Evolutionary conservation across 108 stramenopile species (phyloP), one percentile per base, ranked within the genome.

Genomic region (Discostella pseudostelligera): DNA sequence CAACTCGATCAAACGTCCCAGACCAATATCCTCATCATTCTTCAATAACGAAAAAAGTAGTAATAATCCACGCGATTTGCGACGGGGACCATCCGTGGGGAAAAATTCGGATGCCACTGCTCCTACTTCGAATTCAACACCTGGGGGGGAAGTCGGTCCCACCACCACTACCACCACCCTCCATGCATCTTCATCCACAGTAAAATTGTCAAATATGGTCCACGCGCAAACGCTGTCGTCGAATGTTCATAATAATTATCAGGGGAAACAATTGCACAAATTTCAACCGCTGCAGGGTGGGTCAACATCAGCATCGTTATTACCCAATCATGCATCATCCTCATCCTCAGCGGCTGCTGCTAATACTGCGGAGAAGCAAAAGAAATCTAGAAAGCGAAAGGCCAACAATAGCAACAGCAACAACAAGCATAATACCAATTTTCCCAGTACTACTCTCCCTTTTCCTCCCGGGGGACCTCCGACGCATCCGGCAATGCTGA

Each of bases 61-160:
- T 0, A 39, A 19, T 9, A 56, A 56, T 56, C 55, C 32, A 16
- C 29, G 55, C 4, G 55, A 56, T 56, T 56, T 56, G n/a, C 55
- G 55, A 19, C 55, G 55, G 2, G 32, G 32, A 9, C 0, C 24
- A 0, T 35, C 35, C n/a, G 55, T 39, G n/a, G 55, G 32, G 24
- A 32, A 56, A 19, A 54, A 2, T 54, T 3, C 14, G 0, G 37
- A 19, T 56, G 36, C 8, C 16, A 39, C 19, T 26, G 55, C 28
- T 19, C 14, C 32, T 8, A 19, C 8, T 19, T 16, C 19, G 16
- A 25, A 5, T 36, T 1, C 32, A 56, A 17, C 35, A 19, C 32
- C 16, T 39, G 37, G 55, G 0, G 55, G 32, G 1, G 32, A n/a
- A 14, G 55, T 32, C 16, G 55, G 55, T 19, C 6, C 36, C 37